phyloP scores from a whole-genome alignment of 1,139 yeast genomes.

The Lodderomyces parapsilosis region DNA sequence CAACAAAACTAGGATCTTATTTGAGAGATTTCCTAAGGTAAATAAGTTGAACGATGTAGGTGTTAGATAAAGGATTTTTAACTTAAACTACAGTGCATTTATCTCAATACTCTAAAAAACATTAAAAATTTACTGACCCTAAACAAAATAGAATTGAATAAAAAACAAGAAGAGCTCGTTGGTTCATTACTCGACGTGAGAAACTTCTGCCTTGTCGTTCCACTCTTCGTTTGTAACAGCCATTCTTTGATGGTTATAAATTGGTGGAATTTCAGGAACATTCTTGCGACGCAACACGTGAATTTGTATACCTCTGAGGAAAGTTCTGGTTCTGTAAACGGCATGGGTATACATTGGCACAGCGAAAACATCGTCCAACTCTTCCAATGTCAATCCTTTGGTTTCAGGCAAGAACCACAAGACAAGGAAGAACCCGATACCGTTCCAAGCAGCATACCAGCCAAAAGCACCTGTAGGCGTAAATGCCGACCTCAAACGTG shows the following conservation, averaged over 20 bases:
- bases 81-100: background rate
- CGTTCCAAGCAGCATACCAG: slow-evolving; percentile 86
- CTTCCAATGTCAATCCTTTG: slow-evolving; percentile 67
- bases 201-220: slow-evolving; percentile 56
- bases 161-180: background rate
- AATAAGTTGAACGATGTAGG: background rate
- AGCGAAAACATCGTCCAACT: slow-evolving; percentile 66
- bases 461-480: slow-evolving; percentile 85
- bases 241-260: slow-evolving; percentile 52
- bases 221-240: slow-evolving; percentile 61
- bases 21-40: slow-evolving; percentile 78
- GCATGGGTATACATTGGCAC: slow-evolving; percentile 59
- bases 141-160: slow-evolving; percentile 3
- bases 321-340: slow-evolving; percentile 47
- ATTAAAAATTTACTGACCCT: background rate
- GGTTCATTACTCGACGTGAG: slow-evolving; percentile 38
- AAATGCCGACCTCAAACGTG: slow-evolving; percentile 63
- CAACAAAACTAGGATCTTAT: slow-evolving; percentile 79
- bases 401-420: slow-evolving; percentile 70
- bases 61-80: background rate
- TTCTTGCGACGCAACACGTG: slow-evolving; percentile 40
- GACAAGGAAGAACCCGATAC: slow-evolving; percentile 69
- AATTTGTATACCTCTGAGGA: slow-evolving; percentile 46
- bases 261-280: slow-evolving; percentile 51
- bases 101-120: background rate